Evolutionary conservation across 768 basidiomycete genomes (phyloP).

Genomic region (Mycena venus): DNA sequence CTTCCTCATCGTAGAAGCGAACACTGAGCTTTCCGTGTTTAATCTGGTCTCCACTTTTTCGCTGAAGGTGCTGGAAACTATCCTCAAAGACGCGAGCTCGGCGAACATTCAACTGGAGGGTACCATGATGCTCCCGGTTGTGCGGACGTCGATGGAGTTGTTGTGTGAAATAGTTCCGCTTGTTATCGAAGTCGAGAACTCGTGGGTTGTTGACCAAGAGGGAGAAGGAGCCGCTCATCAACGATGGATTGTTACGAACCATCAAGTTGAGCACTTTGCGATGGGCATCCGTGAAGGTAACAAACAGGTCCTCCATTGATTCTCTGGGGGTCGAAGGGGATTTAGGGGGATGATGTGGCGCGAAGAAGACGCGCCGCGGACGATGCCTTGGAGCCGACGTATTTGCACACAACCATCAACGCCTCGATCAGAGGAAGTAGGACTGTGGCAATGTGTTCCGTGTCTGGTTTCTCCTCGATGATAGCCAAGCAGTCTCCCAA

Average conservation of each 20-base stretch:
- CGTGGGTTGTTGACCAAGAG: constrained; percentile 95
- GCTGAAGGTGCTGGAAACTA: constrained; percentile 92
- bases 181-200: constrained; percentile 99
- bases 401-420: constrained; percentile 98
- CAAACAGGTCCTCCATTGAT: constrained; percentile 91
- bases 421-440: constrained; percentile 95
- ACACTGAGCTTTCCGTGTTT: constrained; percentile 98
- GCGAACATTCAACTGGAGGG: constrained; percentile 90
- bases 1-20: constrained; percentile 97
- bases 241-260: constrained; percentile 97
- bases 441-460: constrained; percentile 92
- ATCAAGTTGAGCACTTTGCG: constrained; percentile 95
- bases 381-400: constrained; percentile 80
- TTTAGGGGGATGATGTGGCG: constrained; percentile 76
- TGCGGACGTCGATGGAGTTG: constrained; percentile 89
- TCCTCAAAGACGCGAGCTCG: constrained; percentile 96
- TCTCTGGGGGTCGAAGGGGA: constrained; percentile 79
- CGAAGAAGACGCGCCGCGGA: constrained; percentile 63
- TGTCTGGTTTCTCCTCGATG: constrained; percentile 84
- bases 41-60: constrained; percentile 94
- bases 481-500: constrained; percentile 90
- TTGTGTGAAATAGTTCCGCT: constrained; percentile 95
- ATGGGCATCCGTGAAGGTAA: constrained; percentile 93
- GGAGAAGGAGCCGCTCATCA: constrained; percentile 99
- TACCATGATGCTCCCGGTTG: constrained; percentile 83